Conservation (phyloP, 768 basidiomycete species). For the Mrakia frigida region DNA sequence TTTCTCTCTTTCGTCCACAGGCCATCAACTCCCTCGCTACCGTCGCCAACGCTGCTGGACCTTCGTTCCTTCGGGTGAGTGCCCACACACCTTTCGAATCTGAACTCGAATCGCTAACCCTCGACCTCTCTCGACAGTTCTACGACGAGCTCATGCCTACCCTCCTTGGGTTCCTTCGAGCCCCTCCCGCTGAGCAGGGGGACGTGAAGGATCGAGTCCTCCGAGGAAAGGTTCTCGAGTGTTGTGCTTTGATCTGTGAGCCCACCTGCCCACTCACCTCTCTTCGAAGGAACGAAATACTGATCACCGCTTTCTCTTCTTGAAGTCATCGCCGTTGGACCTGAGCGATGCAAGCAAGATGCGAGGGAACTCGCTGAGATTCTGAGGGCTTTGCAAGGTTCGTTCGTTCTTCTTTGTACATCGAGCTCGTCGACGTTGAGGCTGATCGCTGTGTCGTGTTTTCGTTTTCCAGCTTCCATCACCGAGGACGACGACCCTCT, state of each 20-base stretch:
- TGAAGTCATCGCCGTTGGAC: constrained; percentile 67
- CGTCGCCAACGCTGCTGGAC: constrained; percentile 80
- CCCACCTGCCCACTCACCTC: too few species aligned
- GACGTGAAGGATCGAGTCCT: constrained; percentile 62
- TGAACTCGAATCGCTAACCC: neutral
- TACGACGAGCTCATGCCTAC: constrained; percentile 76
- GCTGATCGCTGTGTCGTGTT: neutral
- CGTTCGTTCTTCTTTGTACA: constrained; percentile 35
- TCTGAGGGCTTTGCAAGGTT: constrained; percentile 72
- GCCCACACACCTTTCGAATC: neutral
- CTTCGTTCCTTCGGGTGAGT: constrained; percentile 63
- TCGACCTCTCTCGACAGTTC: constrained; percentile 50
- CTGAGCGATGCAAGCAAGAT: constrained; percentile 67
- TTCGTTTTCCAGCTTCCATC: constrained; percentile 54
- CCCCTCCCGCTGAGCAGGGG: constrained; percentile 50
- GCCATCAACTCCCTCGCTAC: constrained; percentile 82
- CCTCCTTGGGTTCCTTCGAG: constrained; percentile 65
- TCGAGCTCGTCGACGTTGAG: neutral
- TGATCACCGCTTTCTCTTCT: too few species aligned
- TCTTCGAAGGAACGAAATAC: too few species aligned
- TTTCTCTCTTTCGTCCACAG: constrained; percentile 49
- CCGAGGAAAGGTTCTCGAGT: constrained; percentile 75
- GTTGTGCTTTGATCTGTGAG: constrained; percentile 66
- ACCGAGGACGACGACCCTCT: constrained; percentile 67
- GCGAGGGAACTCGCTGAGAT: constrained; percentile 65